Evolutionary conservation across 2,329 filamentous ascomycete species (phyloP).

Genomic region (Claviceps lovelessii): DNA sequence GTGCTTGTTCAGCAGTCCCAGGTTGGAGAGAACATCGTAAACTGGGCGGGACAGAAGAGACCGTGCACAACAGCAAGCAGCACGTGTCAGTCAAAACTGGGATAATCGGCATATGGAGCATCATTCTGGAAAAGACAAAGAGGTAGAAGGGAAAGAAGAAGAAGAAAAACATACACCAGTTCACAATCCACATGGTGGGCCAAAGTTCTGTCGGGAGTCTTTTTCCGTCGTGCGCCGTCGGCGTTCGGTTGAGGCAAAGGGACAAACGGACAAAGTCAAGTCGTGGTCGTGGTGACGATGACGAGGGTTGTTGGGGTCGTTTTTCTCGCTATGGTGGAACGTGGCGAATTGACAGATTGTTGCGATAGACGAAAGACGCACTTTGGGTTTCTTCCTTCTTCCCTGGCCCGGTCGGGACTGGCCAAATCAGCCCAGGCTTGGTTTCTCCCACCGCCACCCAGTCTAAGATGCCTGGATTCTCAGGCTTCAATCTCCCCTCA

Average conservation of each 20-base stretch:
- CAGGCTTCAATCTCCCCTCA: conserved; percentile 9
- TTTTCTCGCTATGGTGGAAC: conserved; percentile 3
- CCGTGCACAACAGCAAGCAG: conserved; percentile 8
- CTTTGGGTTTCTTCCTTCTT: background rate
- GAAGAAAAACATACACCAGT: conserved; percentile 63
- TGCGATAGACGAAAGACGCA: background rate
- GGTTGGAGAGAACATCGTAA: conserved; percentile 76
- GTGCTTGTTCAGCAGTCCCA: conserved; percentile 88
- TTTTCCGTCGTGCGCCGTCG: conserved; percentile 5
- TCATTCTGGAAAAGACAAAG: no score
- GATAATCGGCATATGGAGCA: background rate
- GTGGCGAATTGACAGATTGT: conserved; percentile 4
- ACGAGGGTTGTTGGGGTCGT: conserved; percentile 1
- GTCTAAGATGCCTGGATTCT: conserved; percentile 8
- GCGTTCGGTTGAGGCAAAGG: conserved; percentile 7
- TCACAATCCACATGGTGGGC: conserved; percentile 73
- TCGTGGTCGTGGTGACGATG: conserved; percentile 7
- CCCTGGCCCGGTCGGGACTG: background rate
- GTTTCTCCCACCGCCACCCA: background rate
- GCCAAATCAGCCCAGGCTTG: background rate
- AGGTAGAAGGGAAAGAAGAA: no score
- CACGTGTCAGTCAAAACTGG: conserved; percentile 20
- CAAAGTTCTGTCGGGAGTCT: conserved; percentile 2
- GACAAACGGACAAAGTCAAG: conserved; percentile 3
- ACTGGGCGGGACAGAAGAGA: conserved; percentile 28